phyloP scores from a whole-genome alignment of 139 green algal species.

The Microglena sp. region DNA sequence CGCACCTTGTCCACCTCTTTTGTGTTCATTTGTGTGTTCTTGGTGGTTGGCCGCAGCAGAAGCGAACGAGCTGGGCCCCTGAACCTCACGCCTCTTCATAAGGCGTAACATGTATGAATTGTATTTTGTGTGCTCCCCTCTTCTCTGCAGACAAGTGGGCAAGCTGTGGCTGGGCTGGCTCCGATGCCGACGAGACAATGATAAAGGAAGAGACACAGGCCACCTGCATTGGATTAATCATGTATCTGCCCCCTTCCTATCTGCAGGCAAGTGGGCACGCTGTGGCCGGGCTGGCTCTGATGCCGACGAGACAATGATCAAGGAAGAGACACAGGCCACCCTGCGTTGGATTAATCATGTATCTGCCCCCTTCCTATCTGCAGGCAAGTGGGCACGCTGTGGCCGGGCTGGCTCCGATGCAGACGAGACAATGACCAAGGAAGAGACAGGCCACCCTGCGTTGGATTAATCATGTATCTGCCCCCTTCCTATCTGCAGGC shows the following conservation, averaged over 20 bases:
- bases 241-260: neutral
- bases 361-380: neutral
- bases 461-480: no score
- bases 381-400: slow-evolving; percentile 88
- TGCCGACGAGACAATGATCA: neutral
- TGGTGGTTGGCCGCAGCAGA: neutral
- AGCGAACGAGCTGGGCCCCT: no score
- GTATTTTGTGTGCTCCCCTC: neutral
- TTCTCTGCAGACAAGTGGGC: slow-evolving; percentile 79
- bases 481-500: slow-evolving; percentile 37
- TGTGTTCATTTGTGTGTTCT: neutral
- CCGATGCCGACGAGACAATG: slow-evolving; percentile 72
- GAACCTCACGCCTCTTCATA: no score
- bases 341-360: no score
- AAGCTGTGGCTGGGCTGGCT: slow-evolving; percentile 72
- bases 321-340: no score
- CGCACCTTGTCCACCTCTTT: neutral
- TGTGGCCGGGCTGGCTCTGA: neutral
- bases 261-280: neutral
- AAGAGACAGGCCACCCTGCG: no score
- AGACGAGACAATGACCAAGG: no score
- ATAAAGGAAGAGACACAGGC: slow-evolving; percentile 90
- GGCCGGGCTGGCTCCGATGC: slow-evolving; percentile 78
- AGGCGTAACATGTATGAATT: no score
- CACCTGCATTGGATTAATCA: neutral